phyloP scores from a whole-genome alignment of 2,329 filamentous ascomycete genomes.

The Colletotrichum acutatum region DNA sequence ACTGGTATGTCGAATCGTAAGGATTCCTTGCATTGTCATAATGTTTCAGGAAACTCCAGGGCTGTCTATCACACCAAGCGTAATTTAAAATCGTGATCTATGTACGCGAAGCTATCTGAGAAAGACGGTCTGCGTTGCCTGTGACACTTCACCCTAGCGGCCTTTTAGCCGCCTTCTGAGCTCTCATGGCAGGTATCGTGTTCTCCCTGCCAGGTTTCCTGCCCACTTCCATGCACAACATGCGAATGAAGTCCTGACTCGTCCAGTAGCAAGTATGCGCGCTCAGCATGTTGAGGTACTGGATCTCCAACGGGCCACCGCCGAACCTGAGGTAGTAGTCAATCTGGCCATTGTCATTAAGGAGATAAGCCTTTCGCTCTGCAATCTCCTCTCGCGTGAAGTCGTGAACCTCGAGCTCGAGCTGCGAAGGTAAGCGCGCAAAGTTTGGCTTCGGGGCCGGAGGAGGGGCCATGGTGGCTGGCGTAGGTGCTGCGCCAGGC shows the following conservation, averaged over 20 bases:
- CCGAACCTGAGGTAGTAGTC: constrained; percentile 89
- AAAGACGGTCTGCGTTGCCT: not conserved
- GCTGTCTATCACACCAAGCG: not conserved
- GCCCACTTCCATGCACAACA: constrained; percentile 90
- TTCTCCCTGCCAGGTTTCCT: constrained; percentile 74
- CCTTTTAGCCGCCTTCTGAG: constrained; percentile 61
- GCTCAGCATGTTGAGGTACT: constrained; percentile 96
- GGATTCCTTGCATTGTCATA: too few relatives aligned
- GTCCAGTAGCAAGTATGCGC: constrained; percentile 97
- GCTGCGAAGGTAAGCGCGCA: constrained; percentile 66
- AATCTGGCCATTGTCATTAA: constrained; percentile 97
- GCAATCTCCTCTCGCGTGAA: constrained; percentile 93
- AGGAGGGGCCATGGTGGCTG: constrained; percentile 30
- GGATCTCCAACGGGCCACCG: constrained; percentile 89
- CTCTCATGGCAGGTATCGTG: constrained; percentile 68
- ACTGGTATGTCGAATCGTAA: too few relatives aligned
- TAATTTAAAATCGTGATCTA: not conserved
- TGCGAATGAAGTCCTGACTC: constrained; percentile 85
- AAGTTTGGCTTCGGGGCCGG: constrained; percentile 49
- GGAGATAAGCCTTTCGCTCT: constrained; percentile 84
- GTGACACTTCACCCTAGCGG: not conserved
- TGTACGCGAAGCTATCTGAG: not conserved
- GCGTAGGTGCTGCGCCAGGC: constrained; percentile 56
- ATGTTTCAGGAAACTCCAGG: not conserved
- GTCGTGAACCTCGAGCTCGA: constrained; percentile 97